phyloP scores from a whole-genome alignment of 1,284 basidiomycete species.

The Exobasidium cylindrosporum region DNA sequence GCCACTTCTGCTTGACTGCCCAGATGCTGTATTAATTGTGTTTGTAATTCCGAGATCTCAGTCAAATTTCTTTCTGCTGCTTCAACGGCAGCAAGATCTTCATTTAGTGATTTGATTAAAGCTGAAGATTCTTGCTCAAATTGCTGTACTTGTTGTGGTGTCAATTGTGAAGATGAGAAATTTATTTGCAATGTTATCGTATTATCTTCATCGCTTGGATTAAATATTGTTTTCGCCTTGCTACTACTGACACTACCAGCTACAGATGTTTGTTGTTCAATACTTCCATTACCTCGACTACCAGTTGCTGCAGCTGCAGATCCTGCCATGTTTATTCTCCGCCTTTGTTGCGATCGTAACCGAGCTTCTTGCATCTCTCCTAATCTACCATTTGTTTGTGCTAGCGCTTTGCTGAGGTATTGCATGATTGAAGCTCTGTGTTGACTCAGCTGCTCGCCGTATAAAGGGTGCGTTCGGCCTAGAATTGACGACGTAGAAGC shows the following conservation, averaged over 20 bases:
- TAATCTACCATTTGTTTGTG: slow-evolving; percentile 72
- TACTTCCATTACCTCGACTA: neutral
- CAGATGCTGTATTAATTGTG: slow-evolving; percentile 79
- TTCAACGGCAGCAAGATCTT: slow-evolving; percentile 78
- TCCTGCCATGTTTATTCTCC: slow-evolving; percentile 1
- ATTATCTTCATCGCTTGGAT: neutral
- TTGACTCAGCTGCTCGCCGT: slow-evolving; percentile 70
- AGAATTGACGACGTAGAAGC: neutral
- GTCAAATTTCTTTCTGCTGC: slow-evolving; percentile 80
- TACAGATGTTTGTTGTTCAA: neutral
- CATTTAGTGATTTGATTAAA: slow-evolving; percentile 74
- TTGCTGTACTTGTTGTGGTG: slow-evolving; percentile 75
- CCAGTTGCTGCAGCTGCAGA: neutral
- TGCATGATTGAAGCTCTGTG: slow-evolving; percentile 80
- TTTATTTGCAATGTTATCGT: neutral
- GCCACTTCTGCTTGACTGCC: slow-evolving; percentile 83
- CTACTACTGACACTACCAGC: slow-evolving; percentile 4
- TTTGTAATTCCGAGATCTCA: slow-evolving; percentile 85
- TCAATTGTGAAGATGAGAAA: slow-evolving; percentile 24
- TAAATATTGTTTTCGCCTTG: neutral
- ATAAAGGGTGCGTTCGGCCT: slow-evolving; percentile 12
- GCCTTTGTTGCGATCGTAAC: neutral
- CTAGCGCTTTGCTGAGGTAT: slow-evolving; percentile 74
- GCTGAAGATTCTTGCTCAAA: slow-evolving; percentile 85
- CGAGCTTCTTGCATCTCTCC: slow-evolving; percentile 75